These are phyloP conservation scores for Boletus reticuloceps DNA, from an alignment of 768 basidiomycete species.

Conservation along the genomic window DNA sequence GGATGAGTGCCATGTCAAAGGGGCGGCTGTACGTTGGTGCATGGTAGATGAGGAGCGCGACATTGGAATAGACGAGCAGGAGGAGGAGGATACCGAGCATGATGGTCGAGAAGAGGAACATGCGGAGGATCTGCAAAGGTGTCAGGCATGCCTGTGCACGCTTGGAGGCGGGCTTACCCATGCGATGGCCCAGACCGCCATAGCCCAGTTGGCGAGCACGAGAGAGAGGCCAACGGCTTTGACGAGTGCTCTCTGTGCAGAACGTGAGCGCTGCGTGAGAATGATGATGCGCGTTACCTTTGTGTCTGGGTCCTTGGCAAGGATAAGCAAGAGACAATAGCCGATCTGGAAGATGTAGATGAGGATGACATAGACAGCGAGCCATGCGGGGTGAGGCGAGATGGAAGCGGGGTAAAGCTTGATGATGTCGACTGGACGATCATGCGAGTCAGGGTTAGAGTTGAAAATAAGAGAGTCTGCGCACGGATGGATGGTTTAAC, in stretches of 20 bases:
- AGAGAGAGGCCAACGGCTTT: constrained; percentile 81
- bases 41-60: constrained; percentile 74
- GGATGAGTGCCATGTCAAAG: constrained; percentile 79
- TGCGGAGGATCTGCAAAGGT: constrained; percentile 56
- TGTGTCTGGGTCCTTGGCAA: constrained; percentile 72
- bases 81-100: constrained; percentile 68
- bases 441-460: not conserved
- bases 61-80: constrained; percentile 74
- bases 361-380: constrained; percentile 57
- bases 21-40: constrained; percentile 57
- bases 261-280: not conserved
- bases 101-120: constrained; percentile 75
- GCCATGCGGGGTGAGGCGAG: constrained; percentile 58
- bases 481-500: constrained; percentile 61
- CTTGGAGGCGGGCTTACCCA: constrained; percentile 44
- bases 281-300: constrained; percentile 45
- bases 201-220: constrained; percentile 74
- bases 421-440: constrained; percentile 44
- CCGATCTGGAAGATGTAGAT: constrained; percentile 72
- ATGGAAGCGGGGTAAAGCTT: constrained; percentile 63
- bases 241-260: constrained; percentile 54
- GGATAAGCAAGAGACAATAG: constrained; percentile 76
- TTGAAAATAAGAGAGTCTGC: not conserved
- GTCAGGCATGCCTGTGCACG: not conserved
- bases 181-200: constrained; percentile 76